Conservation (phyloP, 371 early-diverging fungal genomes). For the Encephalitozoon hellem region DNA sequence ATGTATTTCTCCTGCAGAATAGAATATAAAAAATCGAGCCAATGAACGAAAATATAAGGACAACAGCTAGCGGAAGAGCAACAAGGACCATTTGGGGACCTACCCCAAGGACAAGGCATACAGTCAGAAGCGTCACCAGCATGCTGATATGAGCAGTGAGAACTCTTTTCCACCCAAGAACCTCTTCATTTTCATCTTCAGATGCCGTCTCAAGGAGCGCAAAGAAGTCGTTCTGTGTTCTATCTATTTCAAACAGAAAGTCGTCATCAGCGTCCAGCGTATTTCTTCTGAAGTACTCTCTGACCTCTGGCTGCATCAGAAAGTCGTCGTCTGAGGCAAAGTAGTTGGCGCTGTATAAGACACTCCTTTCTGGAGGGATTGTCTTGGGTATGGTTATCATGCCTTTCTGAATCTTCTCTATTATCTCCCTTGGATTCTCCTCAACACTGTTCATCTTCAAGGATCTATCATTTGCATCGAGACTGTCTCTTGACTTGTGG, state of each 20-base stretch:
- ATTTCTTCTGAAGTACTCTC: conserved; percentile 67
- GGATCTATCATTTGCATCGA: conserved; percentile 16
- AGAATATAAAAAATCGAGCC: conserved; percentile 59
- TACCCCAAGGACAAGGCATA: conserved; percentile 56
- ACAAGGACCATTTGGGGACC: conserved; percentile 57
- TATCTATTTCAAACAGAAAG: conserved; percentile 65
- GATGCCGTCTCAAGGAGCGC: conserved; percentile 59
- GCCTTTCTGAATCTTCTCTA: conserved; percentile 23
- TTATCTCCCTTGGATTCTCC: conserved; percentile 28
- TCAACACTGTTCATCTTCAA: not conserved
- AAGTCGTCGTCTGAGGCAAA: conserved; percentile 72
- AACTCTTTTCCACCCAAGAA: conserved; percentile 60
- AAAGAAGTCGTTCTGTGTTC: conserved; percentile 61
- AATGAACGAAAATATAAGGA: conserved; percentile 59
- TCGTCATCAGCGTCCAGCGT: conserved; percentile 67
- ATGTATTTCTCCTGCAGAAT: conserved; percentile 58
- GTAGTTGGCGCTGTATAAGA: conserved; percentile 59
- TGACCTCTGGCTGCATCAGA: conserved; percentile 64
- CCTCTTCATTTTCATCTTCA: conserved; percentile 55
- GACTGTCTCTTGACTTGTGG: conserved; percentile 37
- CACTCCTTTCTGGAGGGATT: conserved; percentile 2
- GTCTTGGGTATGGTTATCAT: conserved; percentile 7
- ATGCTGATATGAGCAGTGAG: conserved; percentile 60
- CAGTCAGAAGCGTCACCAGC: conserved; percentile 52
- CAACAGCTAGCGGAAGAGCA: conserved; percentile 56